These are phyloP conservation scores for Trichophyton verrucosum DNA, from an alignment of 2,329 filamentous ascomycete species.

Conservation along the genomic window DNA sequence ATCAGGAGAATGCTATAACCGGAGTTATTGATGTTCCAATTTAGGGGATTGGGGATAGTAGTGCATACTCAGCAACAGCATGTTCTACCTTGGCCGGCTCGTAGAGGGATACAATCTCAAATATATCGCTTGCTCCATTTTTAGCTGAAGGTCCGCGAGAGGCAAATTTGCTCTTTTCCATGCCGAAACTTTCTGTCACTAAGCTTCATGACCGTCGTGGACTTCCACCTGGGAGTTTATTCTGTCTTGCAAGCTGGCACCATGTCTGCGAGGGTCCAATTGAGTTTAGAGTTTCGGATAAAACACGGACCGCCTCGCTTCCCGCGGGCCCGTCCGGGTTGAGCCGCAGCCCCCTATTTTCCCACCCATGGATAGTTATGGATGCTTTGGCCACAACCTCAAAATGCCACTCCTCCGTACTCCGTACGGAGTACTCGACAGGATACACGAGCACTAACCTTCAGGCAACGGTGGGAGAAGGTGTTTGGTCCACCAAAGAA, in stretches of 20 bases:
- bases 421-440: too few relatives aligned
- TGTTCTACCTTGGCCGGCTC: not conserved
- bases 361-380: too few relatives aligned
- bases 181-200: not conserved
- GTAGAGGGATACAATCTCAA: not conserved
- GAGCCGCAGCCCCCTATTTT: not conserved
- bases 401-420: too few relatives aligned
- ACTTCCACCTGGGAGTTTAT: too few relatives aligned
- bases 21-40: not conserved
- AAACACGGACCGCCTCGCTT: not conserved
- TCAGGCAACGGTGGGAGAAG: too few relatives aligned
- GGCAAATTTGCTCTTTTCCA: not conserved
- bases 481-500: too few relatives aligned
- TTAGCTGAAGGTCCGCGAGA: not conserved
- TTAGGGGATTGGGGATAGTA: not conserved
- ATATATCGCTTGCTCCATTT: not conserved
- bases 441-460: too few relatives aligned
- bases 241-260: too few relatives aligned
- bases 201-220: not conserved
- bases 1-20: constrained; percentile 3
- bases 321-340: not conserved
- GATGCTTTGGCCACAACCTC: too few relatives aligned
- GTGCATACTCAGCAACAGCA: not conserved
- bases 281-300: not conserved
- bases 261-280: not conserved